Evolutionary conservation across 495 filamentous ascomycete genomes (phyloP).

Genomic region (Penicillium crystallinum): DNA sequence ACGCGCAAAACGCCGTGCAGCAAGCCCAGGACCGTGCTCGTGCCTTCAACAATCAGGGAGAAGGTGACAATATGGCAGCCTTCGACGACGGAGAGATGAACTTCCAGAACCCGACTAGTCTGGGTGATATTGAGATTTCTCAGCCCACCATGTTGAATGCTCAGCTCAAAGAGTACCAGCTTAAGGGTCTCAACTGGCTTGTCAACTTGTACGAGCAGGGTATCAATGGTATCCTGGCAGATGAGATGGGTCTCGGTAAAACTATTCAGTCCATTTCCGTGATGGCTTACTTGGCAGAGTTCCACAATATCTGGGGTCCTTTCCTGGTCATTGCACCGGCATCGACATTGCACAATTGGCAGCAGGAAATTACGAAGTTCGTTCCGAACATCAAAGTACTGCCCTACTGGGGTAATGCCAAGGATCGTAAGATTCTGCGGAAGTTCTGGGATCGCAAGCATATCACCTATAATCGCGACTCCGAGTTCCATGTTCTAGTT

Average conservation of each 20-base stretch:
- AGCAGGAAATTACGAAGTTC: conserved; percentile 93
- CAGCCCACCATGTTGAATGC: conserved; percentile 93
- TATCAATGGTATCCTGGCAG: conserved; percentile 98
- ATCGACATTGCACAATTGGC: conserved; percentile 97
- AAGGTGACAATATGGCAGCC: conserved; percentile 41
- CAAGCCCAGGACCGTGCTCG: conserved; percentile 90
- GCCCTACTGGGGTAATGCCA: conserved; percentile 94
- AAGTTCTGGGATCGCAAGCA: conserved; percentile 99
- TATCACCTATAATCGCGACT: conserved; percentile 87
- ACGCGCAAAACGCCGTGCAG: conserved; percentile 93
- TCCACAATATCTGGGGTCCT: conserved; percentile 96
- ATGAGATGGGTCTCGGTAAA: conserved; percentile 99
- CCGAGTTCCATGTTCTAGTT: conserved; percentile 90
- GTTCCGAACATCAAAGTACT: conserved; percentile 91
- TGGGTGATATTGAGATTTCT: conserved; percentile 88
- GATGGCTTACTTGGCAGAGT: conserved; percentile 97
- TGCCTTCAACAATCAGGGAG: conserved; percentile 71
- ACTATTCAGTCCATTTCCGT: conserved; percentile 98
- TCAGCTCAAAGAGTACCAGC: conserved; percentile 94
- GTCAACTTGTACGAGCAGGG: conserved; percentile 98
- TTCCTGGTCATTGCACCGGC: conserved; percentile 96
- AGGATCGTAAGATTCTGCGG: conserved; percentile 89
- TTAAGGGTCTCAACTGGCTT: conserved; percentile 98
- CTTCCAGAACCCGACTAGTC: conserved; percentile 95
- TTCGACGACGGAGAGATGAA: conserved; percentile 89